phyloP scores from a whole-genome alignment of 140 eudicot species.

The Anethum foeniculum region DNA sequence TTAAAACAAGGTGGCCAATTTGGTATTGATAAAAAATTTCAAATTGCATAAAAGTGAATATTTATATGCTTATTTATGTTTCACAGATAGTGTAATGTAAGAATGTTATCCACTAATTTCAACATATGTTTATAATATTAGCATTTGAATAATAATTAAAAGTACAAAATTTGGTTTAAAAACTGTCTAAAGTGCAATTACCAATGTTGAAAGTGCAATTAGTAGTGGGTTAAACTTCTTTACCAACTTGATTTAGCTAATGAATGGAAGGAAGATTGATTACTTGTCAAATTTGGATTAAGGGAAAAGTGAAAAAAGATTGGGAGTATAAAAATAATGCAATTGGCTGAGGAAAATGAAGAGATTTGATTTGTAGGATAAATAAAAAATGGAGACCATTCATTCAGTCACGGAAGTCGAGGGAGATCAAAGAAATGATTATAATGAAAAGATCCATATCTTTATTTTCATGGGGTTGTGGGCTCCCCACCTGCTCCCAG shows the following conservation, averaged over 20 bases:
- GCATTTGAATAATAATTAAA: background rate
- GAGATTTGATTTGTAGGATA: background rate
- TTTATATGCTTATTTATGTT: too few species aligned
- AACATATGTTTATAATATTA: too few species aligned
- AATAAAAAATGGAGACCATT: background rate
- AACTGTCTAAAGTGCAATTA: background rate
- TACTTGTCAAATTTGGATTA: background rate
- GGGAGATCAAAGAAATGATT: constrained; percentile 1
- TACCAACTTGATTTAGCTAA: background rate
- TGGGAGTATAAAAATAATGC: background rate
- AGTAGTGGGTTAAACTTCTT: background rate
- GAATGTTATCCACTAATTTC: background rate
- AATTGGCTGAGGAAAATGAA: background rate
- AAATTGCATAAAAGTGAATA: background rate
- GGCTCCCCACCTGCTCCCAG: background rate
- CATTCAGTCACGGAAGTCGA: background rate
- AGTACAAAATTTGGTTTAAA: background rate
- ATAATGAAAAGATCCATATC: background rate
- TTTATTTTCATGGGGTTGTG: background rate
- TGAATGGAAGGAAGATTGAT: background rate
- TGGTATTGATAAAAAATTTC: background rate
- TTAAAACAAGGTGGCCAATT: background rate
- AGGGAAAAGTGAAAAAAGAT: background rate
- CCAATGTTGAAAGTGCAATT: background rate
- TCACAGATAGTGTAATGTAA: background rate